Conservation (phyloP, 169 alveolate genomes). For the Cryptosporidium baileyi region DNA sequence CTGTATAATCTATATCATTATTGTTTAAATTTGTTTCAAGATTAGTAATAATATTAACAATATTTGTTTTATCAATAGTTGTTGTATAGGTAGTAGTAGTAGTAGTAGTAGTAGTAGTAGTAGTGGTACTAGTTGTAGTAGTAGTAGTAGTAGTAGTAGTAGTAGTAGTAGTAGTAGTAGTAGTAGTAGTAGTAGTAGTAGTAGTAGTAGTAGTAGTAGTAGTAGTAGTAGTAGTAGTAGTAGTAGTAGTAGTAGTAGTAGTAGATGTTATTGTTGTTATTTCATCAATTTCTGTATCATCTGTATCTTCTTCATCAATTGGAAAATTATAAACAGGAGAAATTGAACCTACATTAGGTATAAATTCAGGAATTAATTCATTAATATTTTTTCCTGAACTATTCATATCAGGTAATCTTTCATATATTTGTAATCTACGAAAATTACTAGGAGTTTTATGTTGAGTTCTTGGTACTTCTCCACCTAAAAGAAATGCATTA, state of each 20-base stretch:
- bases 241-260: constrained; percentile 17
- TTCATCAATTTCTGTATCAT: not conserved
- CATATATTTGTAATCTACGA: not conserved
- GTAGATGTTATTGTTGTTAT: not conserved
- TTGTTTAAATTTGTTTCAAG: not conserved
- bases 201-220: constrained; percentile 47
- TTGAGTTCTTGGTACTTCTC: constrained; percentile 32
- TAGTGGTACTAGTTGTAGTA: constrained; percentile 37
- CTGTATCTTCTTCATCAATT: not conserved
- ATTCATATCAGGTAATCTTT: constrained; percentile 1
- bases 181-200: constrained; percentile 18
- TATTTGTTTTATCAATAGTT: not conserved
- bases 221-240: constrained; percentile 7
- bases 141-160: constrained; percentile 56
- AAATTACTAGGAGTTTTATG: not conserved
- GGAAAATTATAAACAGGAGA: constrained; percentile 26
- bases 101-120: constrained; percentile 48
- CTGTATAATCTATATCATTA: not conserved
- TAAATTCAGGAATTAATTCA: constrained; percentile 6
- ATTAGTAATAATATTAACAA: not conserved
- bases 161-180: constrained; percentile 30
- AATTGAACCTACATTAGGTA: constrained; percentile 37
- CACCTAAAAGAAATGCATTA: constrained; percentile 58
- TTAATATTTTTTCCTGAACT: too few relatives aligned
- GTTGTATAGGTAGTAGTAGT: constrained; percentile 38